Conservation (phyloP, 257 asterid species). For the Solanum neorickii region DNA sequence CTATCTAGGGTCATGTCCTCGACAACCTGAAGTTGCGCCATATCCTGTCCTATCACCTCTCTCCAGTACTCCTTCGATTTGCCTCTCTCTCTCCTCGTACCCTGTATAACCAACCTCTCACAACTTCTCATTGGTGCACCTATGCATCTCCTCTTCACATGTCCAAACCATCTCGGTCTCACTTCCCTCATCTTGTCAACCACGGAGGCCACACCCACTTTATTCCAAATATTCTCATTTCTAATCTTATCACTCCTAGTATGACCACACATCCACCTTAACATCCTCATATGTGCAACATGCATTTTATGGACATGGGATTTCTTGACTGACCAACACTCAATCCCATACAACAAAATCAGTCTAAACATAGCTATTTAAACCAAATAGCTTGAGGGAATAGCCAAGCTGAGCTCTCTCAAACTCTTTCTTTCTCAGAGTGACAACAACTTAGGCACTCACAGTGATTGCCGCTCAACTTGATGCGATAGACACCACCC, state of each 20-base stretch:
- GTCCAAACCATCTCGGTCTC: background rate
- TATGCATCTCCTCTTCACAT: background rate
- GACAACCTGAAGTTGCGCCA: background rate
- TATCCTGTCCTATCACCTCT: background rate
- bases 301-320: background rate
- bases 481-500: background rate
- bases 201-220: background rate
- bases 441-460: background rate
- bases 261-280: background rate
- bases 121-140: background rate
- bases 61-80: background rate
- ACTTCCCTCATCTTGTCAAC: background rate
- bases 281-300: background rate
- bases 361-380: background rate
- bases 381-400: background rate
- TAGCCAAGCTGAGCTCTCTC: background rate
- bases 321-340: background rate
- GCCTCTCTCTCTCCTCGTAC: background rate
- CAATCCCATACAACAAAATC: background rate
- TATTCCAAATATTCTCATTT: background rate
- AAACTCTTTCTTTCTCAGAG: background rate
- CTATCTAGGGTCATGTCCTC: background rate
- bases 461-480: background rate
- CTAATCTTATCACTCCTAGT: background rate
- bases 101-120: background rate